Percentiles rank a stretch among this genome's conserved stretches.
Evolutionary conservation across 805 yeast genomes (phyloP).

Genomic region (Jamesozyma hellenica): DNA sequence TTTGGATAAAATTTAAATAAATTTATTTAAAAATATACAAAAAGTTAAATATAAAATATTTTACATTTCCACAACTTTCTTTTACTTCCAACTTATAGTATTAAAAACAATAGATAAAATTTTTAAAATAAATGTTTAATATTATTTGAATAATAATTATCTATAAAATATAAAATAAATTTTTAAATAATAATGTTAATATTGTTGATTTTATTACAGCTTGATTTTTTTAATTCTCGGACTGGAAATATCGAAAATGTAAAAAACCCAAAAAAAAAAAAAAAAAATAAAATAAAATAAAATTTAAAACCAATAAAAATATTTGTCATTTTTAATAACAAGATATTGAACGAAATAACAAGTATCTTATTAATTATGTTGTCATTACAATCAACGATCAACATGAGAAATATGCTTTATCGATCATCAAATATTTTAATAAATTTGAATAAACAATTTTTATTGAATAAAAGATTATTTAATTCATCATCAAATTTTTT

Average conservation of each 20-base stretch:
- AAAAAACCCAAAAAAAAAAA: background rate
- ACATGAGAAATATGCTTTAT: background rate
- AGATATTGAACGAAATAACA: background rate
- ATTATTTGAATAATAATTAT: too few species aligned
- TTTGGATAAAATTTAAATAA: background rate
- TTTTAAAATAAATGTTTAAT: too few species aligned
- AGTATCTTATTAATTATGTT: background rate
- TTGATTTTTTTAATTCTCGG: background rate
- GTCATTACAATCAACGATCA: background rate
- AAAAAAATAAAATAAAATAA: too few species aligned
- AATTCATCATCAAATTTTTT: conserved; percentile 7
- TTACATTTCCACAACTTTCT: background rate
- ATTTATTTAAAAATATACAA: background rate
- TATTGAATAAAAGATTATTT: conserved; percentile 7
- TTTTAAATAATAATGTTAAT: conserved; percentile 29
- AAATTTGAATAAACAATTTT: background rate
- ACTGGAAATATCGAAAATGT: conserved; percentile 1
- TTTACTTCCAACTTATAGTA: too few species aligned
- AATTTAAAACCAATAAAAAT: too few species aligned
- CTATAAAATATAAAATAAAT: conserved; percentile 34
- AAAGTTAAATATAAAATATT: background rate
- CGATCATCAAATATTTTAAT: too few species aligned
- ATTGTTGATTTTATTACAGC: conserved; percentile 24
- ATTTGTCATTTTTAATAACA: too few species aligned
- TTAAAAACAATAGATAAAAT: too few species aligned